phyloP scores from a whole-genome alignment of 208 protist species.

The Entamoeba moshkovskii region DNA sequence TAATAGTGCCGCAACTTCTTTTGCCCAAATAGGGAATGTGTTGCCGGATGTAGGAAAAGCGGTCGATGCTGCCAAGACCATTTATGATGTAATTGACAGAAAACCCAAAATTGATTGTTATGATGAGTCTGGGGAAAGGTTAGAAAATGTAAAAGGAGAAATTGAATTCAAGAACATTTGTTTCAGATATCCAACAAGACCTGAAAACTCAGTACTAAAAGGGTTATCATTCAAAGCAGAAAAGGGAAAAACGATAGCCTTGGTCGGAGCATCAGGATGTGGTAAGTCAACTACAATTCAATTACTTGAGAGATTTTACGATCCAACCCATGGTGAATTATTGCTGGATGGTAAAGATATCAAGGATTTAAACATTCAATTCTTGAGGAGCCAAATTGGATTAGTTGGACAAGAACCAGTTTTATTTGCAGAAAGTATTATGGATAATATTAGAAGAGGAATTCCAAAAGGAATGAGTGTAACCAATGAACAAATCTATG shows the following conservation, averaged over 20 bases:
- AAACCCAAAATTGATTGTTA: neutral
- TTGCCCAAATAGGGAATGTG: neutral
- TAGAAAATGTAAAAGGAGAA: neutral
- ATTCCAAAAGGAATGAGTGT: constrained; percentile 37
- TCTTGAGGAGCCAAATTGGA: neutral
- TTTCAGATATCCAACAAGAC: neutral
- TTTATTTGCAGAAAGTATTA: constrained; percentile 65
- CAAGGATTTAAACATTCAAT: constrained; percentile 44
- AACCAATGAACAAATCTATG: neutral
- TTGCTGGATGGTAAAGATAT: constrained; percentile 72
- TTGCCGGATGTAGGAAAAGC: neutral
- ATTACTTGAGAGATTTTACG: constrained; percentile 78
- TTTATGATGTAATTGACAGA: neutral
- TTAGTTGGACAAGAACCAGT: constrained; percentile 78
- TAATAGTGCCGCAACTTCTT: neutral
- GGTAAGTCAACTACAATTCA: constrained; percentile 67
- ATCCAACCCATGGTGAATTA: constrained; percentile 61
- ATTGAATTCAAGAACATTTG: neutral
- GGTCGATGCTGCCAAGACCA: neutral
- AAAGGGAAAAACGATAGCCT: constrained; percentile 58
- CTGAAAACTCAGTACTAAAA: neutral
- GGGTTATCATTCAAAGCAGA: neutral
- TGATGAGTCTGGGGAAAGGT: neutral
- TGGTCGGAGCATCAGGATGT: constrained; percentile 70
- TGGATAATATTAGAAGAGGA: constrained; percentile 75